Evolutionary conservation across 2,329 filamentous ascomycete species (phyloP), one percentile per base, ranked within the genome.

Genomic region (Akanthomyces uredinophilus): DNA sequence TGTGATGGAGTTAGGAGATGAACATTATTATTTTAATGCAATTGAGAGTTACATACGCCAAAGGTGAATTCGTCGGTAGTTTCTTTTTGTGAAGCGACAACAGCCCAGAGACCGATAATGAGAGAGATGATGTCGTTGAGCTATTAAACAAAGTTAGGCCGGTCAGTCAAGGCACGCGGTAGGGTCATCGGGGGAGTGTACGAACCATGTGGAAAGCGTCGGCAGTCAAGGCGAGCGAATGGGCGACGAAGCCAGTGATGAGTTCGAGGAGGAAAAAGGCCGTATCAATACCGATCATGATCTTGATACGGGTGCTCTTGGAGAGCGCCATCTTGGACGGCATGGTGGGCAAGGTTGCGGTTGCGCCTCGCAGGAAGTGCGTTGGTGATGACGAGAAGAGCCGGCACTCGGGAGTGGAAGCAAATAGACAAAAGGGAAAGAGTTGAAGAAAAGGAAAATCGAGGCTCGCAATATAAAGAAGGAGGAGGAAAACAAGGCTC

Each of bases 151-250:
- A 16, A 39, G 10, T 13, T 4, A 49, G 46, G 8, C 14, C 22
- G 24, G 49, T 54, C 29, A 51, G 66, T 67, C 54, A 69, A 46
- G 53, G 14, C 10, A 43, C 20, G 46, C 24, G 13, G 13, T 66
- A 50, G 41, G n/a, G 32, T 41, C 46, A 44, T 39, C 41, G 22
- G 22, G 37, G 47, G 35, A 53, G 44, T 57, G 44, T 47, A 75
- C 83, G 69, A 72, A 92, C 90, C 95, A 99, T 99, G 78, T 99
- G 95, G 76, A 99, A 99, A 64, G 95, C 92, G 79, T 99, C 95
- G 60, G 95, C 95, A 72, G 96, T 92, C 63, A 99, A 84, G 43
- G 95, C 95, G 68, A 99, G 84, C 20, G 95, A 98, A 72, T 93
- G 89, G 64, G 96, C 92, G 66, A 88, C 80, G 80, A 96, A 91